A percentile compares a stretch with the other conserved stretches of the same genome.
These are phyloP conservation scores for Aspergillus caelatus DNA, from an alignment of 2,329 filamentous ascomycete species.

Conservation along the genomic window DNA sequence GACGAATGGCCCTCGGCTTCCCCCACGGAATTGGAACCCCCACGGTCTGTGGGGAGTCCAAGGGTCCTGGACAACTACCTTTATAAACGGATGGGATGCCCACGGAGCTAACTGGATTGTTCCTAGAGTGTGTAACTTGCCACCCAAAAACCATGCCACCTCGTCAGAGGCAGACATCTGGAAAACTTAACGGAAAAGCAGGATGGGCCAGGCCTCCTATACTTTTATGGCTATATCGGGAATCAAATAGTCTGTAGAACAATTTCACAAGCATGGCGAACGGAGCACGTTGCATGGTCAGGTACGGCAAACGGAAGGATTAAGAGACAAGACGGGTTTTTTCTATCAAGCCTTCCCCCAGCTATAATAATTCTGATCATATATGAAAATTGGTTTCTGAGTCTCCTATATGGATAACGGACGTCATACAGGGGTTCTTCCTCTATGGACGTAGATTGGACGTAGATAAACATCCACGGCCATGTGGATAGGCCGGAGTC, in stretches of 20 bases:
- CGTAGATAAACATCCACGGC: too few species aligned
- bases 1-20: not conserved
- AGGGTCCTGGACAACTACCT: not conserved
- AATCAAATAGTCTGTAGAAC: not conserved
- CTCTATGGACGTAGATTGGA: too few species aligned
- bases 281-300: too few species aligned
- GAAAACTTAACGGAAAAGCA: too few species aligned
- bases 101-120: not conserved
- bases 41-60: constrained; percentile 1
- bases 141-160: not conserved
- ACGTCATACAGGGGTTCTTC: too few species aligned
- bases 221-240: not conserved
- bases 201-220: too few species aligned
- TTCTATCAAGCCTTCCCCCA: not conserved
- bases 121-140: not conserved
- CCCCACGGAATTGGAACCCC: not conserved
- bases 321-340: not conserved
- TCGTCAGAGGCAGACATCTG: not conserved
- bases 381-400: not conserved
- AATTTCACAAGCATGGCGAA: not conserved
- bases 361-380: not conserved
- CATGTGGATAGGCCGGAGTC: too few species aligned
- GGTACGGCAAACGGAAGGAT: not conserved
- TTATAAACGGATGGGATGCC: not conserved
- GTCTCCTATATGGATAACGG: too few species aligned